Evolutionary conservation across 192 early-diverging fungal genomes (phyloP), one percentile per base, ranked within the genome.

Genomic region (Backusella tarrabulga): DNA sequence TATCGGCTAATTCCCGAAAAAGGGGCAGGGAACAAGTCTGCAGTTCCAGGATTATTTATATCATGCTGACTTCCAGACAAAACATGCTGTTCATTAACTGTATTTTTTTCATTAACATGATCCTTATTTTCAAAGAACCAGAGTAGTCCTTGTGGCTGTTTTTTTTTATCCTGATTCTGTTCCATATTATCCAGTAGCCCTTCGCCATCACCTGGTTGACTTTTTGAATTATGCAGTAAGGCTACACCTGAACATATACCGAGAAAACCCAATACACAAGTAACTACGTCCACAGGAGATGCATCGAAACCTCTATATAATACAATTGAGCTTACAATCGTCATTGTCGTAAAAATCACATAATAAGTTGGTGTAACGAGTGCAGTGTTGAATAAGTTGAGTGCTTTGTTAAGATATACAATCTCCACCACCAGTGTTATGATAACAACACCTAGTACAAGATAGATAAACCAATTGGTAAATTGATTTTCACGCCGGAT

Each of bases 351-450:
- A 82, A 98, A 98, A 41, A 95, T 93, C 9, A 98, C 97, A 77
- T 96, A 98, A 89, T 98, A 98, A 76, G 96, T 94, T 74, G 92
- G 90, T n/a, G 91, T 93, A 29, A 95, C 93, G 68, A 94, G 79
- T 70, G 95, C 95, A 41, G 97, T 98, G 60, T 93, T 93, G 81
- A 97, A 98, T 68, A 95, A 80, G 76, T 95, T 95, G 56, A 98
- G 87, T n/a, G 97, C 95, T 81, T 98, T 98, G 90, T 98, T 98
- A 75, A 98, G 93, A 82, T 96, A 98, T 83, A 96, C 97, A 87
- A 97, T 95, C 81, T 98, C 95, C 12, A 94, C 92, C 46, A 96
- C 77, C 34, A 95, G 91, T 68, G 94, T 95, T 26, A 91, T 79
- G 35, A 90, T 79, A 50, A 96, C 93, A 15, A 93, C 89, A 9